Conservation (phyloP, 805 yeast species). For the Starmerella apis region DNA sequence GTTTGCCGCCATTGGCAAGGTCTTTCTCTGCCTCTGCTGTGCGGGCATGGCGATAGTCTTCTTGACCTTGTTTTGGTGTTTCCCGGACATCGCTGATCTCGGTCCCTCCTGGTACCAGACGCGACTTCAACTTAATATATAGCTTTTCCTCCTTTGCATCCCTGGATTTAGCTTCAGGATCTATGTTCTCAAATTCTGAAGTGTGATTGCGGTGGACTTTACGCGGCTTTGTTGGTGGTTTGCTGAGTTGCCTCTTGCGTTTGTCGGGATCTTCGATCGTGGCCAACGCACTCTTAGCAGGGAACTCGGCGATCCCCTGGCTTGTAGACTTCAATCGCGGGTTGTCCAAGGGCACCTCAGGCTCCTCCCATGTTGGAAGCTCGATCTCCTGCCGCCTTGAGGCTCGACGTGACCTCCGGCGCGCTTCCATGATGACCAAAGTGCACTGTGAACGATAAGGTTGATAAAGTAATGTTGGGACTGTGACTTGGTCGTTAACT, state of each 20-base stretch:
- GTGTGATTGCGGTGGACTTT: neutral
- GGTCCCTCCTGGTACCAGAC: constrained; percentile 23
- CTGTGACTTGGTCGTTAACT: neutral
- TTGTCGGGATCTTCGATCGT: constrained; percentile 18
- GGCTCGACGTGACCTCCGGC: constrained; percentile 2
- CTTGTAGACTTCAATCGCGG: constrained; percentile 13
- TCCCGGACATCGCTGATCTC: constrained; percentile 15
- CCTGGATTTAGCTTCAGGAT: neutral
- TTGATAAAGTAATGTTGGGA: constrained; percentile 7
- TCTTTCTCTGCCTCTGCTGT: neutral
- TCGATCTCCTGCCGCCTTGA: constrained; percentile 5
- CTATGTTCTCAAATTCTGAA: neutral
- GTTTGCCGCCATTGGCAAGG: neutral
- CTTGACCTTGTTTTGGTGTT: constrained; percentile 9
- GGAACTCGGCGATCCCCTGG: constrained; percentile 11
- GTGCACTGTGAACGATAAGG: constrained; percentile 6
- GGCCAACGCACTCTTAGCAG: constrained; percentile 12
- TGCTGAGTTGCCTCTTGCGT: constrained; percentile 6
- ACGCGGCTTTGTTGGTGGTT: constrained; percentile 3
- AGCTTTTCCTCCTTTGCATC: constrained; percentile 11
- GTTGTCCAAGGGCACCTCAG: constrained; percentile 4
- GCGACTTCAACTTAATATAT: constrained; percentile 10
- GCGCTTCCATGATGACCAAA: constrained; percentile 8
- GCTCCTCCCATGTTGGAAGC: constrained; percentile 12
- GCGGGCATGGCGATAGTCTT: constrained; percentile 22